Percentiles rank a stretch among this genome's conserved stretches.
phyloP scores from a whole-genome alignment of 2,329 filamentous ascomycete species.

The Phialophora macrospora region DNA sequence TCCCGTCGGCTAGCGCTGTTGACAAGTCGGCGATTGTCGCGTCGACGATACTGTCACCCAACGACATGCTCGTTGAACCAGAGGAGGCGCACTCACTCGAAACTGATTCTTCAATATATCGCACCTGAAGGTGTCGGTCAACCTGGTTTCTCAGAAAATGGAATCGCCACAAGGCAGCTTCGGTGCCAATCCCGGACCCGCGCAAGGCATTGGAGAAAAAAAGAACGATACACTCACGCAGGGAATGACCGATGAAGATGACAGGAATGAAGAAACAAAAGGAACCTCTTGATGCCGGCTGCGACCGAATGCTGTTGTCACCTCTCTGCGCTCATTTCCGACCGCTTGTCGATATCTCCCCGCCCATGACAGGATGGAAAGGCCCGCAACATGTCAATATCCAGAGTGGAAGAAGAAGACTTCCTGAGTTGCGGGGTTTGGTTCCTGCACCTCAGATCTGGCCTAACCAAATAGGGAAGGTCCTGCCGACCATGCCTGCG shows the following conservation, averaged over 20 bases:
- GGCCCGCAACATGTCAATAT: not conserved
- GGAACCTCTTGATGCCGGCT: not conserved
- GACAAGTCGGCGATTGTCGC: constrained; percentile 54
- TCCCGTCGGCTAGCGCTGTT: constrained; percentile 49
- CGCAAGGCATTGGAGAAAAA: not conserved
- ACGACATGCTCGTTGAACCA: not conserved
- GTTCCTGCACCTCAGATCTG: not conserved
- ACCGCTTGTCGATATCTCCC: not conserved
- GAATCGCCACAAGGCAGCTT: not conserved
- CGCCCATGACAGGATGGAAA: not conserved
- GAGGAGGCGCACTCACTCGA: not conserved
- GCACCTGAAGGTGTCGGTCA: not conserved
- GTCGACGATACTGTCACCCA: constrained; percentile 48
- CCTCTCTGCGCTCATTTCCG: not conserved
- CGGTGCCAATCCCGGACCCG: not conserved
- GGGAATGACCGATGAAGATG: not conserved
- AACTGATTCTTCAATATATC: not conserved
- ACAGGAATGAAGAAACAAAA: not conserved
- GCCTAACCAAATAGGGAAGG: not conserved
- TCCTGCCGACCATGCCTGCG: not conserved
- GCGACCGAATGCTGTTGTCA: not conserved
- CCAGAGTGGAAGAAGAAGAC: not conserved
- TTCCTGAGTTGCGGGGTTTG: not conserved
- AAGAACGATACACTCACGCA: not conserved
- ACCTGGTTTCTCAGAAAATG: too few relatives aligned